Conservation (phyloP, 257 asterid genomes). For the Solanum sitiens region DNA sequence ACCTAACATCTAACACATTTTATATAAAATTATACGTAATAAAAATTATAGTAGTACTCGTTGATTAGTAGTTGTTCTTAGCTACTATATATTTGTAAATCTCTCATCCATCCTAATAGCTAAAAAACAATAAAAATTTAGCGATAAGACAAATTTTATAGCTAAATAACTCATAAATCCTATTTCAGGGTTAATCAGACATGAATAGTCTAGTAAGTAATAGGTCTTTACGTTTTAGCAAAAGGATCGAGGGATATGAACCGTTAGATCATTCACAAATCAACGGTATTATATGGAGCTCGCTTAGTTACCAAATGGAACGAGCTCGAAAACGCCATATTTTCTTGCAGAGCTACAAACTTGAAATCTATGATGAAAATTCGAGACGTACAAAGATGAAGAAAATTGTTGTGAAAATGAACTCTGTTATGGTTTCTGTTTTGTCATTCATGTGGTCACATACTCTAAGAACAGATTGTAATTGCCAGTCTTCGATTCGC, state of each 20-base stretch:
- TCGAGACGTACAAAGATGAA: conserved; percentile 15
- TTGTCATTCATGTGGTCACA: conserved; percentile 26
- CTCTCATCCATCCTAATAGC: not conserved
- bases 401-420: conserved; percentile 27
- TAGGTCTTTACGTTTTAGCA: conserved; percentile 21
- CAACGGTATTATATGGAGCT: not conserved
- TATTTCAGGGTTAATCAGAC: not conserved
- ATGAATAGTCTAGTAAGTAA: conserved; percentile 26
- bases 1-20: not conserved
- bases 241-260: not conserved
- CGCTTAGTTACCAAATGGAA: not conserved
- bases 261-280: not conserved
- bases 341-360: conserved; percentile 42
- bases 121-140: not conserved
- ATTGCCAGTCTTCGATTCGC: conserved; percentile 20
- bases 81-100: not conserved
- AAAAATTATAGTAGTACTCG: not conserved
- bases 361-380: conserved; percentile 6
- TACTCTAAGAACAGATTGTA: conserved; percentile 16
- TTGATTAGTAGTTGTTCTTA: not conserved
- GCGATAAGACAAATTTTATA: not conserved
- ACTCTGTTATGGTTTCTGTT: conserved; percentile 5
- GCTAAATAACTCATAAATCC: not conserved
- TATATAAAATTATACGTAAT: not conserved
- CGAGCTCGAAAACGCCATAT: conserved; percentile 24